phyloP scores from a whole-genome alignment of 345 rosid genomes.

The Murraya paniculata region DNA sequence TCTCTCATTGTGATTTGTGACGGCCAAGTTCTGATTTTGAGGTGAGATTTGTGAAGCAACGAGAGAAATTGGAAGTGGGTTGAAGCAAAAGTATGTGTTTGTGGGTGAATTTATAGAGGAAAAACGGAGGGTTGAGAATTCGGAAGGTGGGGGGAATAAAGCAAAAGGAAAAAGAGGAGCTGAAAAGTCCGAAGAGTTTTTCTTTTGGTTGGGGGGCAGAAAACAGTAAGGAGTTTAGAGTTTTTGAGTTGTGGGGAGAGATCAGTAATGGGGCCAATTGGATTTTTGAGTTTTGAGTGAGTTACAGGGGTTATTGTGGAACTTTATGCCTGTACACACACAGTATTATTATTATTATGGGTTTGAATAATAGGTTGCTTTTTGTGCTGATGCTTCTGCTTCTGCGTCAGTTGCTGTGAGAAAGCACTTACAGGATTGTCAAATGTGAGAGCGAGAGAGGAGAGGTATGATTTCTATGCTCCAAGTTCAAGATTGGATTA shows the following conservation, averaged over 20 bases:
- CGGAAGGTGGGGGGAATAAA: constrained; percentile 10
- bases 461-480: neutral
- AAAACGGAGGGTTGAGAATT: constrained; percentile 8
- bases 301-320: constrained; percentile 32
- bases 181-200: constrained; percentile 4
- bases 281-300: constrained; percentile 24
- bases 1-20: constrained; percentile 46
- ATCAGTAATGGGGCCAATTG: constrained; percentile 32
- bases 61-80: neutral
- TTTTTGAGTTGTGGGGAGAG: neutral
- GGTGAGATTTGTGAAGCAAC: constrained; percentile 7
- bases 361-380: constrained; percentile 5
- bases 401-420: neutral
- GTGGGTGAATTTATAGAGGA: constrained; percentile 19
- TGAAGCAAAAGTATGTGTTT: neutral
- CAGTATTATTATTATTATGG: constrained; percentile 8
- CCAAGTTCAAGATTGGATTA: neutral
- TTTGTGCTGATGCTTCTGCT: neutral
- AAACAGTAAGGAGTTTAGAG: constrained; percentile 22
- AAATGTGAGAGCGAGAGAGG: neutral
- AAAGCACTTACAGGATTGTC: neutral
- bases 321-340: constrained; percentile 1
- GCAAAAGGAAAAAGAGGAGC: neutral
- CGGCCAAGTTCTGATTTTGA: neutral
- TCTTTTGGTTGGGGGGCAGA: constrained; percentile 4